A percentile compares a stretch with the other conserved stretches of the same genome.
Conservation (phyloP, 768 basidiomycete species). For the Lanmaoa pseudosensibilis region DNA sequence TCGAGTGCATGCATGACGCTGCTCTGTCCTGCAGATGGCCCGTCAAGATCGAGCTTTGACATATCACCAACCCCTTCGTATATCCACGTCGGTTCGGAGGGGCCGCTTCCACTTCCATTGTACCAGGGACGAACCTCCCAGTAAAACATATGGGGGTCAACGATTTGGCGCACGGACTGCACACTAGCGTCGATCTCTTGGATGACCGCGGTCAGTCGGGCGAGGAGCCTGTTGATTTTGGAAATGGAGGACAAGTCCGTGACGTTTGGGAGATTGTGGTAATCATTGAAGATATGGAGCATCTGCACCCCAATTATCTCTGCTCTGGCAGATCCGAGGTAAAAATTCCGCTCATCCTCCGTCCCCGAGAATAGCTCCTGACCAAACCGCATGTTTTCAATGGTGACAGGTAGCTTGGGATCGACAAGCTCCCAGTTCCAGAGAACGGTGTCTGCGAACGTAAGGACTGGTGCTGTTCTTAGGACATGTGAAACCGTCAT, state of each 20-base stretch:
- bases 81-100: slow-evolving; percentile 57
- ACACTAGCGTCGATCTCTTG: slow-evolving; percentile 73
- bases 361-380: slow-evolving; percentile 78
- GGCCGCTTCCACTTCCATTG: slow-evolving; percentile 69
- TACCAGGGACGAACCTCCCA: slow-evolving; percentile 92
- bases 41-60: slow-evolving; percentile 66
- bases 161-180: slow-evolving; percentile 61
- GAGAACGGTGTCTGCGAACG: slow-evolving; percentile 93
- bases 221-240: slow-evolving; percentile 72
- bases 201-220: slow-evolving; percentile 64
- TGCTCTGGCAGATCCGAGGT: slow-evolving; percentile 76
- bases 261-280: slow-evolving; percentile 70
- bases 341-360: slow-evolving; percentile 84
- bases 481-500: slow-evolving; percentile 72
- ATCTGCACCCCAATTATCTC: slow-evolving; percentile 88
- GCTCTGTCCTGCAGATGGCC: slow-evolving; percentile 94
- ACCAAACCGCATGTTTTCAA: slow-evolving; percentile 71
- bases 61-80: slow-evolving; percentile 74
- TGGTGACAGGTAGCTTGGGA: slow-evolving; percentile 55
- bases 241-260: slow-evolving; percentile 61
- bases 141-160: slow-evolving; percentile 88
- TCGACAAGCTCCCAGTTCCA: slow-evolving; percentile 82
- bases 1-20: slow-evolving; percentile 85
- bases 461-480: slow-evolving; percentile 89
- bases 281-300: slow-evolving; percentile 84